Evolutionary conservation across 345 rosid species (phyloP), one percentile per base, ranked within the genome.

Genomic region (Euclidium syriacum): DNA sequence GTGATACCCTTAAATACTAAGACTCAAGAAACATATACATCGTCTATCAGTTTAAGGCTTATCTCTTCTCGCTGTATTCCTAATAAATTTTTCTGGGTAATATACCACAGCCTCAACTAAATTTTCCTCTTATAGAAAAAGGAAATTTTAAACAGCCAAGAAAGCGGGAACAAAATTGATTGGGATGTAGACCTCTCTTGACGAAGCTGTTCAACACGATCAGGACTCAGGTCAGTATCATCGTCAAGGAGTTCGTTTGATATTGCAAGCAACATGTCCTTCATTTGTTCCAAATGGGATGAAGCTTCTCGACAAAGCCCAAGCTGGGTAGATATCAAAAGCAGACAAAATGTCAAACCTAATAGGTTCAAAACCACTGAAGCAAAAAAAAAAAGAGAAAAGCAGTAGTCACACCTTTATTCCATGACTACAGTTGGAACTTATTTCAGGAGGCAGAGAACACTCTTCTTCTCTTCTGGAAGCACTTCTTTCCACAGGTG

Each of bases 231-330:
- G 65, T 77, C 78, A 41, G 76, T 18, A 69, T 62, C 78, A 75
- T 87, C 85, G 62, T 94, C 99, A 65, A 94, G 90, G 62, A 94
- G 81, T 80, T 94, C 97, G 65, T 94, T 94, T 53, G 99, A 90
- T 69, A 90, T 78, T 32, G 84, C 76, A 79, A 94, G 84, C 72
- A 94, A 69, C 70, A 24, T 47, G 58, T 94, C 95, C 85, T 94
- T 90, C 90, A 87, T 83, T 67, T 90, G 88, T 70, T 86, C 88
- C 69, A 87, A 65, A 71, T 87, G 97, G 74, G 39, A 52, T 24
- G 84, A 76, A 40, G 84, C 90, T 70, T 90, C 85, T 36, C 84
- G 83, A 83, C 96, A 94, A 72, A 75, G 78, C 58, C 97, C 97
- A 71, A 90, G 77, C 96, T 94, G 92, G 64, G 76, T 60, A 58